phyloP scores from a whole-genome alignment of 2,329 filamentous ascomycete species.

The Penicillium sp. region DNA sequence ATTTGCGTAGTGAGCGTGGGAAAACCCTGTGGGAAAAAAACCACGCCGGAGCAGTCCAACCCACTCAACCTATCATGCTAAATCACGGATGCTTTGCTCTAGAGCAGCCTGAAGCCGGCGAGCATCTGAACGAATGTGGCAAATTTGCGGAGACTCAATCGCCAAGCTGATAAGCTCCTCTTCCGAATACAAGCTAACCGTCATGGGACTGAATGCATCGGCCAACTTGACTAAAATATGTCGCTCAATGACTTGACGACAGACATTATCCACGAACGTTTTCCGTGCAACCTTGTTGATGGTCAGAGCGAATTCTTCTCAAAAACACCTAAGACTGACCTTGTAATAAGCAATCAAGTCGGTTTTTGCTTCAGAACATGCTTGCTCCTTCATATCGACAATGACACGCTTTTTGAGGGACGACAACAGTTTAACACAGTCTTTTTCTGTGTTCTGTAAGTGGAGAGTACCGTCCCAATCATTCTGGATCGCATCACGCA shows the following conservation, averaged over 20 bases:
- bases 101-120: neutral
- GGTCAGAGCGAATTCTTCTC: neutral
- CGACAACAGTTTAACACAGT: too few species aligned
- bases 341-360: constrained; percentile 28
- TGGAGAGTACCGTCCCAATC: too few species aligned
- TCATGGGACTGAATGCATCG: neutral
- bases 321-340: constrained; percentile 6
- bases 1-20: too few species aligned
- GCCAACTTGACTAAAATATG: constrained; percentile 17
- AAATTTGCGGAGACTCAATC: neutral
- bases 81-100: neutral
- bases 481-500: too few species aligned
- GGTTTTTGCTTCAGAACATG: constrained; percentile 22
- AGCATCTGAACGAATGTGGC: neutral
- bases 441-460: too few species aligned
- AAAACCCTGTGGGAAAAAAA: too few species aligned
- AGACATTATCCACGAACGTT: constrained; percentile 30
- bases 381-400: constrained; percentile 21
- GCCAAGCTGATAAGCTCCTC: neutral
- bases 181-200: neutral
- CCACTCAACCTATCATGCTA: too few species aligned
- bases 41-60: too few species aligned
- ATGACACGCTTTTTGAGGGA: too few species aligned
- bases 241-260: constrained; percentile 26
- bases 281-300: constrained; percentile 23